Base-by-base conservation (phyloP, 148 eudicot genomes). In the Rhododendron simsii region DNA sequence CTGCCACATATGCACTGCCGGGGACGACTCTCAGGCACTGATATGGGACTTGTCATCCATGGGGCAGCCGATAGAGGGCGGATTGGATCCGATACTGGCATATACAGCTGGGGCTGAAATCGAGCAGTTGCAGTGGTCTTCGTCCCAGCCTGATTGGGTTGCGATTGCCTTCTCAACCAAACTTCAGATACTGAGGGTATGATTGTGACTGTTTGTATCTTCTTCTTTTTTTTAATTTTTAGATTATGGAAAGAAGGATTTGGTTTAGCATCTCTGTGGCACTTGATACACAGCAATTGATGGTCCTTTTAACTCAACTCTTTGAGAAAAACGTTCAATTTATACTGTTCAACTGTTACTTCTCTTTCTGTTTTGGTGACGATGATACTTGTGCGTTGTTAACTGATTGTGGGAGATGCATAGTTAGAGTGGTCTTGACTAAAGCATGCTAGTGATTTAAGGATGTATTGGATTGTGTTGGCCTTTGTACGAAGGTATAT, bases 61-160 rank as follows among this genome's bases (percentile, higher is more conserved):
- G 99, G 98, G 95, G 13, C 98, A 96, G 90, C 99, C 98, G 0
- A 92, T 95, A 3, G 99, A 96, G 74, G 99, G 99, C 15, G 99
- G 99, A 61, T 87, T 95, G 92, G 99, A 96, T 85, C 99, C 98
- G 0, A 95, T 96, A 78, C 89, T 96, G 91, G 99, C 99, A 1
- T 96, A 95, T 74, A 95, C 99, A 0, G 98, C 99, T 4, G 99
- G 99, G 35, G 99, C 99, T 0, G 99, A 96, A 91, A 95, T 96
- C 23, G 99, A 96, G 90, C 99, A 96, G 93, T 86, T 96, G 88
- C 99, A 96, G 87, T 96, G 99, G 98, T 96, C 99, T 2, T 93
- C 95, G 4, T 92, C 98, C 0, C 99, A 96, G 91, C 99, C 99
- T 3, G 99, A 96, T 88, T 95, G 99, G 99, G 98, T 97, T 28